phyloP scores from a whole-genome alignment of 129 eudicot genomes.

The Dittrichia graveolens region DNA sequence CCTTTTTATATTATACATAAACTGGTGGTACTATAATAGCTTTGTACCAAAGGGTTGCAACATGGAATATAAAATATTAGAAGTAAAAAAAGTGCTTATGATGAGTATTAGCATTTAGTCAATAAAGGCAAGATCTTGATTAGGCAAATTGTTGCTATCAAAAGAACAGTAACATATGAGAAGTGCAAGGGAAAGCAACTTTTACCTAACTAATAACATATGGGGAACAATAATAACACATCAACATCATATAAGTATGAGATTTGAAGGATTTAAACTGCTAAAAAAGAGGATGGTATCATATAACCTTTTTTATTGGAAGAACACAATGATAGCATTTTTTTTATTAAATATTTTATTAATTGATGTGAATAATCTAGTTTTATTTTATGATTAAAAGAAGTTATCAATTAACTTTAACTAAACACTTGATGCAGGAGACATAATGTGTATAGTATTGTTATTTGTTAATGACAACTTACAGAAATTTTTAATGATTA shows the following conservation, averaged over 20 bases:
- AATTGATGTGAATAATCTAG: no score
- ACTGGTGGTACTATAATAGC: background rate
- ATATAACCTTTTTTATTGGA: background rate
- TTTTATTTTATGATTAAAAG: no score
- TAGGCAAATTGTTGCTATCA: constrained; percentile 21
- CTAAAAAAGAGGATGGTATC: background rate
- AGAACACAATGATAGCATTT: background rate
- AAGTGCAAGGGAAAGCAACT: constrained; percentile 32
- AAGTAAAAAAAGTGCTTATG: constrained; percentile 3
- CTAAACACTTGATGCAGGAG: no score
- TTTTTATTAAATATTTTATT: no score
- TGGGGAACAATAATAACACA: constrained; percentile 9
- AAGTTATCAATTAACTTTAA: no score
- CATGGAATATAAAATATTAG: background rate
- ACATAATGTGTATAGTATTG: no score
- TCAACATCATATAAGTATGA: constrained; percentile 27
- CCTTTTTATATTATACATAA: no score
- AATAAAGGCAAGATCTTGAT: constrained; percentile 9
- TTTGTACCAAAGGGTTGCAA: no score
- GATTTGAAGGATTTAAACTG: background rate
- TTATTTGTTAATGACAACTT: no score
- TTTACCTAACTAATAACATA: constrained; percentile 34
- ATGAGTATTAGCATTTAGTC: constrained; percentile 11
- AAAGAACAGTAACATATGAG: constrained; percentile 22
- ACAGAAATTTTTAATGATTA: no score